Evolutionary conservation across 78 protist genomes (phyloP), one percentile per base, ranked within the genome.

Genomic region (Isochrysis galbana): DNA sequence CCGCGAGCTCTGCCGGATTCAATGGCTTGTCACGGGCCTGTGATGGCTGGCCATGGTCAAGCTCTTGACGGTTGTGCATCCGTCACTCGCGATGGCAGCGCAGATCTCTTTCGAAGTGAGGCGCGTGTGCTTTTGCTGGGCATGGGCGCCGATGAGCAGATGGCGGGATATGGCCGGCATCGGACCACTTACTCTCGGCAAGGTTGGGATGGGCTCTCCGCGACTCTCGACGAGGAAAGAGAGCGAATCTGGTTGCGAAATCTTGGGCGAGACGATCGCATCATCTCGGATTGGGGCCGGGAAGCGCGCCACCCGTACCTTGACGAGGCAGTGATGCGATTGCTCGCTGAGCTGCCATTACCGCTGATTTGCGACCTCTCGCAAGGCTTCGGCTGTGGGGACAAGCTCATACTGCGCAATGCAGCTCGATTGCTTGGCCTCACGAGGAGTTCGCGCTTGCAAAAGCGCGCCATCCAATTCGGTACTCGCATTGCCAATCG

Each of bases 61-160:
- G n/a, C n/a, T n/a, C n/a, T n/a, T n/a, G n/a, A n/a, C n/a, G n/a
- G n/a, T n/a, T n/a, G n/a, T n/a, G n/a, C n/a, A n/a, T n/a, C n/a
- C n/a, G n/a, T n/a, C n/a, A n/a, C n/a, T n/a, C n/a, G n/a, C n/a
- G 84, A 74, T 38, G 80, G 34, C 34, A 41, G 51, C 44, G 80
- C 29, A 7, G 38, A 1, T 46, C 5, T 0, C 39, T 77, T 38
- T 42, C 0, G 34, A 17, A 51, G 89, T 39, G 46, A 89, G 26
- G 91, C 96, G 45, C 93, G 94, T 41, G 97, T 96, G 47, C 93
- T 97, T 34, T 78, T 97, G n/a, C 67, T 93, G 44, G 99, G 99
- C 34, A 55, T 94, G 89, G 99, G 99, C 5, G 98, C 99, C 17
- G 99, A 98, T 80, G 99, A 97, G 91, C 97, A 94, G 90, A 55